Conservation (phyloP, 345 rosid species). For the Brassica cretica region DNA sequence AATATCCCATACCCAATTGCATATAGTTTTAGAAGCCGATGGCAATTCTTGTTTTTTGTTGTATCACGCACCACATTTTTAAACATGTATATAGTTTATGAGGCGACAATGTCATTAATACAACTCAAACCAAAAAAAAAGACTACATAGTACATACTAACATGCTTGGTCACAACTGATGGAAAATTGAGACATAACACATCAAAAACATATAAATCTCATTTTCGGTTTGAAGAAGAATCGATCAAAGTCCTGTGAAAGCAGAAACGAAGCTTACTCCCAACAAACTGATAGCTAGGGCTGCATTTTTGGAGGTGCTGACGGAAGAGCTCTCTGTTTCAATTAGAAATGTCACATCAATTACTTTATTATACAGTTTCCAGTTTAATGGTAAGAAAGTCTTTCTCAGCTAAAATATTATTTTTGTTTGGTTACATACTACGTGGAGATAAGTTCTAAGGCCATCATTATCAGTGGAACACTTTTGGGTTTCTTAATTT, state of each 20-base stretch:
- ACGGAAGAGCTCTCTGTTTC: conserved; percentile 30
- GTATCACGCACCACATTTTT: not conserved
- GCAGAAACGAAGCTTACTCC: conserved; percentile 27
- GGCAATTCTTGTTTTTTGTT: not conserved
- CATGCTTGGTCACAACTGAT: not conserved
- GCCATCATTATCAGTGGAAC: too few species aligned
- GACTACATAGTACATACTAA: not conserved
- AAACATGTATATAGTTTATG: not conserved
- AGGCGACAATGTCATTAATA: not conserved
- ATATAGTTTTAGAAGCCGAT: not conserved
- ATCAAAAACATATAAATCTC: not conserved
- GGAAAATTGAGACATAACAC: not conserved
- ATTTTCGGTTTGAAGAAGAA: not conserved
- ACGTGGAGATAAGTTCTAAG: not conserved
- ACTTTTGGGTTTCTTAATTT: too few species aligned
- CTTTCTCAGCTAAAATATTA: not conserved
- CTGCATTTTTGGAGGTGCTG: conserved; percentile 5
- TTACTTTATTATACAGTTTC: not conserved
- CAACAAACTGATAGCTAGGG: not conserved
- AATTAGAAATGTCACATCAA: conserved; percentile 2
- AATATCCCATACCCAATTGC: not conserved
- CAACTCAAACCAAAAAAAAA: not conserved
- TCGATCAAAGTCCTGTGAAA: conserved; percentile 1
- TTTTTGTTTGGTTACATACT: not conserved
- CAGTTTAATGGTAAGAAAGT: not conserved